Base-by-base conservation (phyloP, 768 basidiomycete genomes). In the Infundibulicybe gibba region DNA sequence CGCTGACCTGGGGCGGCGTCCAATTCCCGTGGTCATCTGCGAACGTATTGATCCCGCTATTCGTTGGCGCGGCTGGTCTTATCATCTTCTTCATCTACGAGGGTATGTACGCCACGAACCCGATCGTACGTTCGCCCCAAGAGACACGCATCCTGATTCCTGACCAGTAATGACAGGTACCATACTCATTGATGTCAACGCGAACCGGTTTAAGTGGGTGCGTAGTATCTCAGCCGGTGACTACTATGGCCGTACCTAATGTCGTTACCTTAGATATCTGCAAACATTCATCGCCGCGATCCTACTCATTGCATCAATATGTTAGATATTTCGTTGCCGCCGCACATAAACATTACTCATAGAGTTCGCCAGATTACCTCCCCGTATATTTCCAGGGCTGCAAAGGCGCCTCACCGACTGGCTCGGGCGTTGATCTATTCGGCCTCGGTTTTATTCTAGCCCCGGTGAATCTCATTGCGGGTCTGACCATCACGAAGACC, bases 1-100 rank as follows among this genome's bases (percentile, higher is more conserved):
- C 54, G 0, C 56, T 81, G 3, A 77, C 74, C 1, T 79, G 74
- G 74, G 79, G 70, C 31, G 79, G 80, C 1, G 58, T 69, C 25
- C 46, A 51, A 0, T 71, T 63, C 46, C 52, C 70, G 1, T 82
- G 80, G 79, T 34, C 45, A 5, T 70, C 69, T 0, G 59, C 55
- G 11, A 51, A 48, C 1, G 67, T 78, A n/a, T 63, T 81, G 6
- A 65, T 65, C 1, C 76, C 79, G 0, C 61, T 81, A 1, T 55
- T 72, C 19, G 19, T 77, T 14, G 80, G 80, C 0, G 6, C 73
- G 9, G 33, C 57, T 2, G 69, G 67, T 0, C 38, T 81, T 3
- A 62, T 45, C 0, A 51, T 40, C 1, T 80, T 76, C 52, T 20
- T 80, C 3, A 19, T 60, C 5, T 74, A 75, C 47, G 80, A 81